Conservation (phyloP, 306 rosid genomes). For the Quercus gilva region DNA sequence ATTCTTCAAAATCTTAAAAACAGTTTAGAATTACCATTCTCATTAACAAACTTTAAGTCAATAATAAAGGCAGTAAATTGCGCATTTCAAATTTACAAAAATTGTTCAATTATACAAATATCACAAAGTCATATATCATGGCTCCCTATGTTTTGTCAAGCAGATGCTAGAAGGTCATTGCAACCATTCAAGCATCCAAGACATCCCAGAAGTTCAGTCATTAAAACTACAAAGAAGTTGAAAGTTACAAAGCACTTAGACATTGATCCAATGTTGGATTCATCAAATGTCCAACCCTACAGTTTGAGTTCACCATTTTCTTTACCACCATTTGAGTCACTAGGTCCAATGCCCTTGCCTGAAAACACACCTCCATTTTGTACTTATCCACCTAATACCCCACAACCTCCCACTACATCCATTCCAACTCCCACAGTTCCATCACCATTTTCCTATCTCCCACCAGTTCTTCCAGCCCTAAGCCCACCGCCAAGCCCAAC, state of each 20-base stretch:
- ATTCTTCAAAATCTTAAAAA: no score
- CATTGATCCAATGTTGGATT: constrained; percentile 32
- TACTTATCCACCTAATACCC: constrained; percentile 52
- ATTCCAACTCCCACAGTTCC: constrained; percentile 48
- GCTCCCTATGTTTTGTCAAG: not conserved
- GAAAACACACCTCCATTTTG: constrained; percentile 64
- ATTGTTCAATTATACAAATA: not conserved
- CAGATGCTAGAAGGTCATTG: constrained; percentile 61
- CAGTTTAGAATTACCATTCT: no score
- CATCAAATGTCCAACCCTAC: constrained; percentile 59
- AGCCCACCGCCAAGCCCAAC: constrained; percentile 48
- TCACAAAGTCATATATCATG: not conserved
- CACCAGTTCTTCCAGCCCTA: constrained; percentile 51
- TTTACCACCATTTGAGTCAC: constrained; percentile 76
- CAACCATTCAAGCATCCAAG: constrained; percentile 29
- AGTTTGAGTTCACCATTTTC: constrained; percentile 65
- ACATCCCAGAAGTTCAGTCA: constrained; percentile 35
- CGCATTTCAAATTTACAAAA: no score
- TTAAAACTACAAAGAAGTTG: constrained; percentile 48
- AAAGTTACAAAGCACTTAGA: constrained; percentile 42
- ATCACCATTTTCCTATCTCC: constrained; percentile 28
- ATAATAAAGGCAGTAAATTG: no score
- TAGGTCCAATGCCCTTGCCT: constrained; percentile 53
- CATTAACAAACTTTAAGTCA: no score
- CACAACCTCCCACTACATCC: constrained; percentile 41